These are phyloP conservation scores for Wickerhamiella bombiphila DNA, from an alignment of 805 yeast species.

Conservation along the genomic window DNA sequence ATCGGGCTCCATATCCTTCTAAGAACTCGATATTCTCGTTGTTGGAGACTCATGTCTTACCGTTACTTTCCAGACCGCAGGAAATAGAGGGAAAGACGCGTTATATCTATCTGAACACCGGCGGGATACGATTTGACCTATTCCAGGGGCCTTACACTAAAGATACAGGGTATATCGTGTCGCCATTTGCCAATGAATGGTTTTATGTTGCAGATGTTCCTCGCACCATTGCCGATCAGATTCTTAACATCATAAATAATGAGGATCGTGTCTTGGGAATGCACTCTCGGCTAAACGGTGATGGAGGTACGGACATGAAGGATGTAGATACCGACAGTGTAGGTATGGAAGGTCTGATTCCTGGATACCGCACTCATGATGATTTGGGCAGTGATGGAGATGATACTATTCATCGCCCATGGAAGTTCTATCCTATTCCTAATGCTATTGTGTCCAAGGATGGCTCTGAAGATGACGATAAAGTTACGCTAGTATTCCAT, in stretches of 20 bases:
- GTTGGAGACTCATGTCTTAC: constrained; percentile 42
- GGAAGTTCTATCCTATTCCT: constrained; percentile 49
- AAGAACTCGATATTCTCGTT: constrained; percentile 43
- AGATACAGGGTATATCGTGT: constrained; percentile 64
- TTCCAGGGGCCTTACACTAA: constrained; percentile 70
- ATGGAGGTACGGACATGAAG: background rate
- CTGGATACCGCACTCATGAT: constrained; percentile 70
- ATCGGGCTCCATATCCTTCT: constrained; percentile 49
- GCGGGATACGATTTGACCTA: constrained; percentile 73
- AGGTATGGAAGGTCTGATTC: no score
- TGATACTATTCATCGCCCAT: constrained; percentile 52
- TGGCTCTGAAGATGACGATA: constrained; percentile 3
- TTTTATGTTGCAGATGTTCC: constrained; percentile 45
- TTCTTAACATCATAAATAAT: constrained; percentile 42
- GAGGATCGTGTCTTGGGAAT: constrained; percentile 12
- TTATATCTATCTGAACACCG: constrained; percentile 61
- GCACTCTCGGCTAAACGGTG: constrained; percentile 1
- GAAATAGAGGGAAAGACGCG: constrained; percentile 21
- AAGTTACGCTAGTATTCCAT: constrained; percentile 62
- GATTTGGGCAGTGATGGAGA: constrained; percentile 83
- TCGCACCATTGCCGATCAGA: constrained; percentile 36
- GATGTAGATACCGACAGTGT: background rate
- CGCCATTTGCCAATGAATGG: constrained; percentile 80
- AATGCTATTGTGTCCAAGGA: constrained; percentile 39
- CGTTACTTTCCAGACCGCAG: constrained; percentile 22